Evolutionary conservation across 2,329 filamentous ascomycete species (phyloP).

Genomic region (Botrytis sinoallii): DNA sequence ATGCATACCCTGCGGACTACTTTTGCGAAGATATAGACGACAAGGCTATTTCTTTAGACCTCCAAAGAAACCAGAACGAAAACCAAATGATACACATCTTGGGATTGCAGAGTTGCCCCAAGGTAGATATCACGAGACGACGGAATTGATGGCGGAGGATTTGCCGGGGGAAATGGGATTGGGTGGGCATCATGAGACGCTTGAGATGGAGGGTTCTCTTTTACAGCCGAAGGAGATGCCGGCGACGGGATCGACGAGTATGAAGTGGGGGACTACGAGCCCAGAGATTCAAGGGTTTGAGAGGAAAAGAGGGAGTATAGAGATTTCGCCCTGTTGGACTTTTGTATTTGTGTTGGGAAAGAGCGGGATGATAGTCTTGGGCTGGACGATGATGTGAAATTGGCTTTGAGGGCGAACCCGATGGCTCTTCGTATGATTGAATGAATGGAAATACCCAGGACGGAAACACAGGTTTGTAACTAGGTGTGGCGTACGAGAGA

Average conservation of each 20-base stretch:
- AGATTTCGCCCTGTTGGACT: background rate
- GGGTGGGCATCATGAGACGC: background rate
- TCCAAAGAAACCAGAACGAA: background rate
- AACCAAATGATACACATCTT: background rate
- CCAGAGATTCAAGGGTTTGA: background rate
- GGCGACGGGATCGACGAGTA: background rate
- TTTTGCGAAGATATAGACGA: background rate
- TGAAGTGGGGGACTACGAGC: background rate
- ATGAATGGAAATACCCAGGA: background rate
- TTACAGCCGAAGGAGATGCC: background rate
- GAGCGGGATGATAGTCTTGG: background rate
- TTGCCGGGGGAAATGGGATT: background rate
- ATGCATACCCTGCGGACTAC: background rate
- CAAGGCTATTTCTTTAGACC: background rate
- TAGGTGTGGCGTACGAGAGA: no score
- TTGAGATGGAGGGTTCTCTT: background rate
- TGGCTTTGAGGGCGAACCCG: background rate
- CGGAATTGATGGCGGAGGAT: background rate
- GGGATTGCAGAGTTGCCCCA: background rate
- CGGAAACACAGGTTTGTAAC: background rate
- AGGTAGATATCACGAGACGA: background rate
- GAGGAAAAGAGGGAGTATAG: background rate
- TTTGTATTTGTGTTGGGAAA: background rate
- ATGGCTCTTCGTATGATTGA: background rate
- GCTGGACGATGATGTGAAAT: background rate